Base-by-base conservation (phyloP, 345 rosid species). In the Microcos paniculata region DNA sequence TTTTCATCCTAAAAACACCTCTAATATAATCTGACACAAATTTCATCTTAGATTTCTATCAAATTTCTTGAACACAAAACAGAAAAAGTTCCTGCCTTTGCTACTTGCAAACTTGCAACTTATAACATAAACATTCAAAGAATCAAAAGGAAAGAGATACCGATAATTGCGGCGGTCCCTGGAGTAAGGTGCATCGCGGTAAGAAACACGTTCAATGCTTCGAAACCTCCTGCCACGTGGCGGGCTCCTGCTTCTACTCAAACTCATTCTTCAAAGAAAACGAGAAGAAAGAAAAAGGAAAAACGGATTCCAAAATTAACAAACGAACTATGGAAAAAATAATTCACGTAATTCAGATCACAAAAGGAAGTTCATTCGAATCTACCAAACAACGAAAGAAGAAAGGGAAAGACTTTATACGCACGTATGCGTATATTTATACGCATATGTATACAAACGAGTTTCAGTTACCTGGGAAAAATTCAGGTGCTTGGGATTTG, bases 141-240 rank as follows among this genome's bases (percentile, higher is more conserved):
- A 28, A 14, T 59, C 10, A 1, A 61, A 62, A 40, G 51, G 28
- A 4, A 8, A 43, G 28, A 19, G 2, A 8, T 31, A 49, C 72
- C 72, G 72, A 51, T 26, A 3, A 69, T 8, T 49, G 12, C 40
- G 72, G 40, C 43, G 72, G 35, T 69, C 58, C 58, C 40, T 69
- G 2, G 24, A 46, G 58, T 46, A 18, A 11, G 57, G 57, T 30
- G 57, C 35, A 26, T 69, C 26, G 1, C 57, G 58, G 40, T 28
- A 26, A 18, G 58, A 30, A 15, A 18, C 35, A 43, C 30, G 70
- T 21, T 55, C 59, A n/a, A 16, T 10, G 26, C 59, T 55, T 16
- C 59, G 59, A n/a, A n/a, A 42, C 53, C 53, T 42, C 35, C 45
- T 66, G 51, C 52, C 55, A 66, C 55, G 55, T 24, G 33, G 10